phyloP scores from a whole-genome alignment of 202 grass and related monocot species.

The Cymbopogon flexuosus region DNA sequence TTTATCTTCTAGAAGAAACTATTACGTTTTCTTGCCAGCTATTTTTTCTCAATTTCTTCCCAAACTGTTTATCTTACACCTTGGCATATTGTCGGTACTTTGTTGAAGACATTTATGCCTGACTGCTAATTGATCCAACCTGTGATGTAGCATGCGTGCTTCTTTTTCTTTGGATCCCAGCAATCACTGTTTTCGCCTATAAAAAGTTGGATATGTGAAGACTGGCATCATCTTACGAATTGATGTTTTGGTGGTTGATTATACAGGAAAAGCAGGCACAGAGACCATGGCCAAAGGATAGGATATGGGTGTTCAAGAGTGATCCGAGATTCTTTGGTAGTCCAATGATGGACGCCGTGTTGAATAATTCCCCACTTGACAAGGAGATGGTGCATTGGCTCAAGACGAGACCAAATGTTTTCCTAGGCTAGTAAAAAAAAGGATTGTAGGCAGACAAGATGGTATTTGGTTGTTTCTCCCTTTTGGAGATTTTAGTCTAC shows the following conservation, averaged over 20 bases:
- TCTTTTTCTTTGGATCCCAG: not conserved
- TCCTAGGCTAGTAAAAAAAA: slow-evolving; percentile 63
- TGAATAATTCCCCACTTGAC: slow-evolving; percentile 82
- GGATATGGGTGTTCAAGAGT: slow-evolving; percentile 88
- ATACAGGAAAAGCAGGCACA: slow-evolving; percentile 93
- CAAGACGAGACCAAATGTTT: slow-evolving; percentile 75
- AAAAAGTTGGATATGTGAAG: not conserved
- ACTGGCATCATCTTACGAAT: not conserved
- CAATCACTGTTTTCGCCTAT: not conserved
- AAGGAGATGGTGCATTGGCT: slow-evolving; percentile 99
- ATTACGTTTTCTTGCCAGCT: not conserved
- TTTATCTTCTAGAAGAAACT: not conserved
- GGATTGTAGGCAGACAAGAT: slow-evolving; percentile 45
- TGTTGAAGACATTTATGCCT: not conserved
- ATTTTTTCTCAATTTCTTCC: not conserved
- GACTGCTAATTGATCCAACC: not conserved
- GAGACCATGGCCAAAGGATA: slow-evolving; percentile 91
- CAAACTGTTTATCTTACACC: not conserved
- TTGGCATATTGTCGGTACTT: not conserved
- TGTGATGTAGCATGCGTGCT: not conserved
- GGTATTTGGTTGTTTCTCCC: slow-evolving; percentile 46
- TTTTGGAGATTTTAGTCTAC: slow-evolving; percentile 48
- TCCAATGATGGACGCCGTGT: slow-evolving; percentile 87
- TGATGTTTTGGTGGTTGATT: slow-evolving; percentile 29
- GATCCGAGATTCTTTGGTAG: slow-evolving; percentile 91